A percentile compares a stretch with the other conserved stretches of the same genome.
Evolutionary conservation across 495 filamentous ascomycete genomes (phyloP).

Genomic region (Aspergillus bridgeri): DNA sequence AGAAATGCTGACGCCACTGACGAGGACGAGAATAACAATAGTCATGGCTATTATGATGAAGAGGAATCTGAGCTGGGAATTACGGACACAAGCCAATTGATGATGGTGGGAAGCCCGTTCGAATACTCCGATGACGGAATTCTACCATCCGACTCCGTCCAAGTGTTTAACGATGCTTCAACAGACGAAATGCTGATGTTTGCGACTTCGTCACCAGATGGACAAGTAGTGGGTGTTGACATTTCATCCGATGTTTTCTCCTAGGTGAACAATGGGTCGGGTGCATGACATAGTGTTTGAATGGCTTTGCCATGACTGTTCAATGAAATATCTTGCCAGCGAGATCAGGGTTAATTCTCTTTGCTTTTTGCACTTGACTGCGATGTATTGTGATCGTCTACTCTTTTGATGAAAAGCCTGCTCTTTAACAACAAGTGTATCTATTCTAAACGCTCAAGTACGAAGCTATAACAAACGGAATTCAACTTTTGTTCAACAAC

Average conservation of each 20-base stretch:
- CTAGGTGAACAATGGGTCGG: not conserved
- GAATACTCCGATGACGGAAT: not conserved
- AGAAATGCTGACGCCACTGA: not conserved
- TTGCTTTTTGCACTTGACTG: no score
- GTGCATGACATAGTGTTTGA: not conserved
- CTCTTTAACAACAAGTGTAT: not conserved
- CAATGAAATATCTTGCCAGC: no score
- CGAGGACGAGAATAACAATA: no score
- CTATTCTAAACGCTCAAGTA: conserved; percentile 12
- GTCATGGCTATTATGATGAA: not conserved
- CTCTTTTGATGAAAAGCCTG: not conserved
- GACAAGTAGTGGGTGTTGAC: not conserved
- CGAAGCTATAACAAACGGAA: conserved; percentile 5
- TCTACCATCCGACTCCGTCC: not conserved
- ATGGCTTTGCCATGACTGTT: not conserved
- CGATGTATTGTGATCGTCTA: no score
- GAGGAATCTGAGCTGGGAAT: not conserved
- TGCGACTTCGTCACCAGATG: not conserved
- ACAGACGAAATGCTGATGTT: not conserved
- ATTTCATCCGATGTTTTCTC: not conserved
- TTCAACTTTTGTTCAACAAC: not conserved
- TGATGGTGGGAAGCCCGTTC: not conserved
- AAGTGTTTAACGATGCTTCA: not conserved
- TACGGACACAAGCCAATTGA: not conserved
- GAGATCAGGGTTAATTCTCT: no score